Evolutionary conservation across 2,329 filamentous ascomycete genomes (phyloP), one percentile per base, ranked within the genome.

Genomic region (Tolypocladium cylindrosporum): DNA sequence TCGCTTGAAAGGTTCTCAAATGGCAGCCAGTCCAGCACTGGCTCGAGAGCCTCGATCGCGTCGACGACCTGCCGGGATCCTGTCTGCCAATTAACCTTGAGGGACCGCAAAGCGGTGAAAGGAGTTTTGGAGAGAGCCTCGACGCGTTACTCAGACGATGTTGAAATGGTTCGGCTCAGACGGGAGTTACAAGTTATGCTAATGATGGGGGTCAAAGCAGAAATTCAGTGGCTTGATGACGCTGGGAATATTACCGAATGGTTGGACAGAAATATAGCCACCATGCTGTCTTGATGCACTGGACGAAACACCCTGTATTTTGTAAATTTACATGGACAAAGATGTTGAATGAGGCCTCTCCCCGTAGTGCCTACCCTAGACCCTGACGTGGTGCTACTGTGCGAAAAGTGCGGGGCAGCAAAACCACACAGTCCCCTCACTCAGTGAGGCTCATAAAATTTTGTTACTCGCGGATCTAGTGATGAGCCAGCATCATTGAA

Each of bases 111-210:
- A 37, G 80, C 80, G 57, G 87, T 85, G 0, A 64, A 71, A 0
- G 74, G 70, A 2, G 77, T 87, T 63, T 71, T 91, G 16, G 70
- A 72, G 11, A 78, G 70, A 14, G 70, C 77, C 0, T 64, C 67
- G 8, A 63, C 64, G 1, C 67, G 68, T 9, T 62, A 64, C 0
- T 19, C 62, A 1, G 61, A 61, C 5, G 69, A 73, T 13, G 61
- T 62, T 0, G 69, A 74, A 2, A 72, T 75, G 2, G 56, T 63
- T 0, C 72, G 75, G 8, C 73, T 83, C 61, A 72, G 73, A 37
- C 70, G 71, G 3, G 86, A 91, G 64, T 64, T 93, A 19, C 89
- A 91, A 65, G 64, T 78, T 1, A 91, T 93, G 88, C 71, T 93
- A 24, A 80, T 89, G 74, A 73, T 92, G 55, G 87, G 88, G 56